Percentiles rank a stretch among this genome's conserved stretches.
These are phyloP conservation scores for Boletus reticulatus DNA, from an alignment of 768 basidiomycete species.

Conservation along the genomic window DNA sequence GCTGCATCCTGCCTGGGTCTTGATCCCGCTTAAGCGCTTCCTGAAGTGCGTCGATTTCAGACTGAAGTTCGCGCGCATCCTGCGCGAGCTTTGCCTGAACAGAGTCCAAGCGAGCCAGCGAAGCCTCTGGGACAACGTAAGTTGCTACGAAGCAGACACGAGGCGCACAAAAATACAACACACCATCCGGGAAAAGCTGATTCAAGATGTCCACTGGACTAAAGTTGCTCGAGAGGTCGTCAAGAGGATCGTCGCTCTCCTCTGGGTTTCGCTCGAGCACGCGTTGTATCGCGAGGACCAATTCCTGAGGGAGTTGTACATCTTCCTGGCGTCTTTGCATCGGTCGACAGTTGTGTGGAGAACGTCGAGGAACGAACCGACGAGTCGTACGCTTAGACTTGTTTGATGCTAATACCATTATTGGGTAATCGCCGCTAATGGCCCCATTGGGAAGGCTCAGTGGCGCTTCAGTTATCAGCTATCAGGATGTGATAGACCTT, in stretches of 20 bases:
- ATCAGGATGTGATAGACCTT: background rate
- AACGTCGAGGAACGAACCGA: background rate
- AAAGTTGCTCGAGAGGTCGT: slow-evolving; percentile 57
- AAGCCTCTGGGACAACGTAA: slow-evolving; percentile 53
- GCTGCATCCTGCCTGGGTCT: slow-evolving; percentile 84
- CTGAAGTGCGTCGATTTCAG: slow-evolving; percentile 69
- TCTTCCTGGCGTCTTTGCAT: slow-evolving; percentile 24
- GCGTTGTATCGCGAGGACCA: slow-evolving; percentile 68
- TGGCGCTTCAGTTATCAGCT: background rate
- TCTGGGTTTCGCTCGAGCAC: slow-evolving; percentile 55
- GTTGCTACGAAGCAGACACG: background rate
- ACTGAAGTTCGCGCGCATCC: slow-evolving; percentile 66
- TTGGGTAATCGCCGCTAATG: background rate
- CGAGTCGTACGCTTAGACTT: background rate
- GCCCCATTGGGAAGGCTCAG: slow-evolving; percentile 14
- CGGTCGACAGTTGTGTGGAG: background rate
- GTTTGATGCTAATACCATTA: background rate
- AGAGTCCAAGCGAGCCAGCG: slow-evolving; percentile 66
- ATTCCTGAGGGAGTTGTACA: slow-evolving; percentile 62
- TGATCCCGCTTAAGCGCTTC: slow-evolving; percentile 71
- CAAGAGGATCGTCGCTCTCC: slow-evolving; percentile 50
- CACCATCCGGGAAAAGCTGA: slow-evolving; percentile 78
- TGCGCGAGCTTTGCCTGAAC: slow-evolving; percentile 68
- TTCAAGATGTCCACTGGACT: slow-evolving; percentile 52
- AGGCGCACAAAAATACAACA: slow-evolving; percentile 18